phyloP scores from a whole-genome alignment of 1,284 basidiomycete genomes.

The Rhodotorula mucilaginosa region DNA sequence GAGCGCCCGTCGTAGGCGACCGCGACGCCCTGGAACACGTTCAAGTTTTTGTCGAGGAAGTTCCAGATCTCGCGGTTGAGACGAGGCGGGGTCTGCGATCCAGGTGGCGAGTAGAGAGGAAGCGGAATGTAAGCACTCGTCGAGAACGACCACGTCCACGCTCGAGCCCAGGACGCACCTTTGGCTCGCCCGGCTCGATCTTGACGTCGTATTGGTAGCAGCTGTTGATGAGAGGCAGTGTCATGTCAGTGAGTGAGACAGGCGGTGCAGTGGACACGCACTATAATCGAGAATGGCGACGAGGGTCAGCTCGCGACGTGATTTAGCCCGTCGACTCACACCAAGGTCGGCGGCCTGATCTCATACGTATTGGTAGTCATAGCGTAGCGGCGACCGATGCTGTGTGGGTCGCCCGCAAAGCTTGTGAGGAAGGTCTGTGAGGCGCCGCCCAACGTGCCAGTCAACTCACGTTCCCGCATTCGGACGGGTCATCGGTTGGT shows the following conservation, averaged over 20 bases:
- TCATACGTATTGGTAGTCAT: not conserved
- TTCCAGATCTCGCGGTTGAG: not conserved
- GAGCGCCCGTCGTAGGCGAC: conserved; percentile 17
- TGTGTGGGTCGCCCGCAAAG: not conserved
- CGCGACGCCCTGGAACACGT: conserved; percentile 2
- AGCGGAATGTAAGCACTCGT: not conserved
- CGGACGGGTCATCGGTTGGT: not conserved
- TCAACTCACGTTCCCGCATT: not conserved
- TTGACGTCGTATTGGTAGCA: conserved; percentile 2
- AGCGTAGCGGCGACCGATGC: not conserved
- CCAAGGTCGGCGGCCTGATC: not conserved
- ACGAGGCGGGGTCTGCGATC: not conserved
- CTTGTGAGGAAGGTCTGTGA: not conserved
- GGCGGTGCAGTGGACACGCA: not conserved
- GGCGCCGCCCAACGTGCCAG: not conserved
- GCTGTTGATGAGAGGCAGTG: not conserved
- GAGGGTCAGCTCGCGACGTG: not conserved
- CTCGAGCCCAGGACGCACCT: not conserved
- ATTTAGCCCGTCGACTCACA: not conserved
- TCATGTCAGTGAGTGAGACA: not conserved
- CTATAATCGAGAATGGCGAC: no score
- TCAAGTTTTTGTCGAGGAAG: not conserved
- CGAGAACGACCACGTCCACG: not conserved
- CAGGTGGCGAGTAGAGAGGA: not conserved
- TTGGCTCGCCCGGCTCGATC: conserved; percentile 1